Percentiles rank a stretch among this genome's conserved stretches.
phyloP scores from a whole-genome alignment of 169 alveolate genomes.

The Eimeria brunetti region DNA sequence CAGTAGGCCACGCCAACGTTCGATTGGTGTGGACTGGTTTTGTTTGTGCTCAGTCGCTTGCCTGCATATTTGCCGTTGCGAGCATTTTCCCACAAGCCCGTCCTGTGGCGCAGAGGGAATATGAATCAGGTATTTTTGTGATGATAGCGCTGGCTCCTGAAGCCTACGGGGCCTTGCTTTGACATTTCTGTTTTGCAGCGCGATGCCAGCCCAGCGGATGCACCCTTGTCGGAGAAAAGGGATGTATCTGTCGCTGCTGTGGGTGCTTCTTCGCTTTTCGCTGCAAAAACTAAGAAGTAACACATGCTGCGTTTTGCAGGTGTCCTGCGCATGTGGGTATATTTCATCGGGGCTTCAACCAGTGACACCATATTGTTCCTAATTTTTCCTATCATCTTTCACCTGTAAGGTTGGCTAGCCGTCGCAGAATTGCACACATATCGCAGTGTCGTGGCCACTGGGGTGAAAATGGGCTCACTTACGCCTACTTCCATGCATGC shows the following conservation, averaged over 20 bases:
- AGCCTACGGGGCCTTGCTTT: not conserved
- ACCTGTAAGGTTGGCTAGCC: conserved; percentile 41
- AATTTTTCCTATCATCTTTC: conserved; percentile 63
- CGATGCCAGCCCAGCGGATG: not conserved
- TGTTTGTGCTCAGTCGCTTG: conserved; percentile 36
- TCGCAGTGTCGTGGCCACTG: not conserved
- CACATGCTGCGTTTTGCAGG: conserved; percentile 27
- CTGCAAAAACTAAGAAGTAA: not conserved
- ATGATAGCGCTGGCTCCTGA: not conserved
- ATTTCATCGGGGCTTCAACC: conserved; percentile 62
- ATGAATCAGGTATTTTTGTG: conserved; percentile 29
- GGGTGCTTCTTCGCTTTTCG: not conserved
- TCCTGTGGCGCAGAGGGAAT: conserved; percentile 69
- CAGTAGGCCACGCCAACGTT: not conserved
- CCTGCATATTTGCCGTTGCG: conserved; percentile 62
- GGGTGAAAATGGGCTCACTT: not conserved
- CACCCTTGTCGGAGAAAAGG: not conserved
- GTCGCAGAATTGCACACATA: not conserved
- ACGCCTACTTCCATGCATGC: not conserved
- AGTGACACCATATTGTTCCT: conserved; percentile 27
- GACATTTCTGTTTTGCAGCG: not conserved
- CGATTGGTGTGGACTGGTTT: not conserved
- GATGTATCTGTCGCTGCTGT: not conserved
- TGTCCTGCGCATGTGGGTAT: conserved; percentile 72
- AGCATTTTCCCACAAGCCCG: conserved; percentile 68